phyloP scores from a whole-genome alignment of 148 eudicot genomes.

The Rhododendron griersonianum region DNA sequence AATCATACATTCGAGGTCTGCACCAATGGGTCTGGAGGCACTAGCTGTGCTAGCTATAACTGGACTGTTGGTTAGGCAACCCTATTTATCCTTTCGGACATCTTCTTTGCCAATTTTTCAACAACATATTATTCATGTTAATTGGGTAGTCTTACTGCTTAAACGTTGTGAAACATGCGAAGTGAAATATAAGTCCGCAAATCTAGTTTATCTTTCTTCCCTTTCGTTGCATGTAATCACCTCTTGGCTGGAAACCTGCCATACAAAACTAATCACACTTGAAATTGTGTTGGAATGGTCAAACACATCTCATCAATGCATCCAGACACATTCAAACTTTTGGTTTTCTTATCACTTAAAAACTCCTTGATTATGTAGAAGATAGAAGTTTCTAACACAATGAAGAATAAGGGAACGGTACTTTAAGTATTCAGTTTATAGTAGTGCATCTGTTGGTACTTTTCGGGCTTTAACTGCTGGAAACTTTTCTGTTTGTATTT shows the following conservation, averaged over 20 bases:
- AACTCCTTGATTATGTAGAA: background rate
- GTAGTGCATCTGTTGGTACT: background rate
- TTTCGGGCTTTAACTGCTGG: background rate
- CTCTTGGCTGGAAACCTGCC: background rate
- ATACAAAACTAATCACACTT: background rate
- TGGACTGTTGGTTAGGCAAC: slow-evolving; percentile 74
- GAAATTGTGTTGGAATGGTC: background rate
- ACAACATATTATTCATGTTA: background rate
- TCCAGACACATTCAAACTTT: background rate
- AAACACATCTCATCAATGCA: background rate
- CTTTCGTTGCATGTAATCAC: background rate
- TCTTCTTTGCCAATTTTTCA: background rate
- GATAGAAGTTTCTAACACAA: background rate
- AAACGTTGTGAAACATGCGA: background rate
- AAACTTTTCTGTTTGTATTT: slow-evolving; percentile 5
- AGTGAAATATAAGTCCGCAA: background rate
- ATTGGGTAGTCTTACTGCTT: background rate
- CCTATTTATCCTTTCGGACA: slow-evolving; percentile 1
- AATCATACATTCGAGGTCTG: slow-evolving; percentile 71
- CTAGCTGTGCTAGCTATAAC: slow-evolving; percentile 65
- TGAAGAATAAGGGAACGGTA: background rate
- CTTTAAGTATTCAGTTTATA: background rate
- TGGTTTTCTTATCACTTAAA: background rate
- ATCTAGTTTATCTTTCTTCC: background rate
- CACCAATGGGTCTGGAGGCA: slow-evolving; percentile 41